phyloP scores from a whole-genome alignment of 495 filamentous ascomycete genomes.

The Trichoderma parareesei region DNA sequence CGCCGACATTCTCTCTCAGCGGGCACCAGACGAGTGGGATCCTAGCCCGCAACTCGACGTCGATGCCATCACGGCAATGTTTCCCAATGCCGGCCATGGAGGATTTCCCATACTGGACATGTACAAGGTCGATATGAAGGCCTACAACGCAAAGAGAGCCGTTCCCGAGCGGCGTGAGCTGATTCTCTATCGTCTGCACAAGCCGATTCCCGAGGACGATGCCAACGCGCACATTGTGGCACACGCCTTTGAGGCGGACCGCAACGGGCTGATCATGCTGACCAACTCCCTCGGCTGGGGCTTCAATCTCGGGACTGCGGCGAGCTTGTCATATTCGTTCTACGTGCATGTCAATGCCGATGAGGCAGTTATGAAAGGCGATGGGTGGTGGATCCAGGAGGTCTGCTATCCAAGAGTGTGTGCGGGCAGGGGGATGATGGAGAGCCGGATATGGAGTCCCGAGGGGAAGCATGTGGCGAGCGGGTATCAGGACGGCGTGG shows the following conservation, averaged over 20 bases:
- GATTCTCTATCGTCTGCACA: constrained; percentile 47
- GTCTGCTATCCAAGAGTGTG: constrained; percentile 19
- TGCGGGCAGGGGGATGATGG: background rate
- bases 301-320: constrained; percentile 42
- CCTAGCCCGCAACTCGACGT: constrained; percentile 36
- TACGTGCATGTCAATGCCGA: constrained; percentile 48
- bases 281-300: constrained; percentile 51
- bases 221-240: constrained; percentile 53
- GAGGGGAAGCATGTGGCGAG: background rate
- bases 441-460: background rate
- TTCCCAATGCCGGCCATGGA: constrained; percentile 24
- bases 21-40: constrained; percentile 28
- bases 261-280: constrained; percentile 59
- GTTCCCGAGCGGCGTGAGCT: constrained; percentile 53
- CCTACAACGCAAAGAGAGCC: constrained; percentile 41
- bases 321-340: constrained; percentile 53
- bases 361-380: constrained; percentile 33
- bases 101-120: constrained; percentile 52
- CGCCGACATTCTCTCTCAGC: constrained; percentile 24
- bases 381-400: constrained; percentile 65
- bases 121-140: constrained; percentile 55
- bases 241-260: constrained; percentile 62
- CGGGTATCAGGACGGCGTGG: background rate
- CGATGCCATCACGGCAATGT: constrained; percentile 17
- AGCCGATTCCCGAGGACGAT: constrained; percentile 27